These are phyloP conservation scores for Penicillium odoratum DNA, from an alignment of 495 filamentous ascomycete species.

Conservation along the genomic window DNA sequence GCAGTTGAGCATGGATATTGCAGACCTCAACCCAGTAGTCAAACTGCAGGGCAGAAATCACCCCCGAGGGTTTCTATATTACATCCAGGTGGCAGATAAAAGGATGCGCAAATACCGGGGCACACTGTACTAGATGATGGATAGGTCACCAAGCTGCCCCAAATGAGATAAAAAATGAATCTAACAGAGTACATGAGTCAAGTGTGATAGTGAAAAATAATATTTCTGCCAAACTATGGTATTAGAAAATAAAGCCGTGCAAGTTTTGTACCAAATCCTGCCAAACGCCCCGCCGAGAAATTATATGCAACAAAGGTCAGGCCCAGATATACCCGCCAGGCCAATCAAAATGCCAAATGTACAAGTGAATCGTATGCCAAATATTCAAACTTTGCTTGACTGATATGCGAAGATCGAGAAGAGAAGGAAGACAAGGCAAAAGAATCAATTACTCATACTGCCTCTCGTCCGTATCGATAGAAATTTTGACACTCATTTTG, in stretches of 20 bases:
- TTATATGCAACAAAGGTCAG: background rate
- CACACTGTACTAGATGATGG: no score
- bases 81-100: no score
- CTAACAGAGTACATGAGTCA: no score
- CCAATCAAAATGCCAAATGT: constrained; percentile 15
- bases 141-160: no score
- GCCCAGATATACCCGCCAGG: background rate
- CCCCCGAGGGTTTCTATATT: no score
- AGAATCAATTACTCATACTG: constrained; percentile 32
- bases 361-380: constrained; percentile 9
- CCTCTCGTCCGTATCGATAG: constrained; percentile 7
- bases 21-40: no score
- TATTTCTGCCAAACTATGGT: no score
- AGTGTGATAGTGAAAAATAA: no score
- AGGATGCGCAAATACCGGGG: no score
- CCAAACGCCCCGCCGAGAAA: background rate
- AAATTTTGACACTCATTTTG: constrained; percentile 8
- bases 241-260: background rate
- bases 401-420: background rate
- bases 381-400: constrained; percentile 3
- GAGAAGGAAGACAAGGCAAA: background rate
- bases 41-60: no score
- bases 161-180: no score
- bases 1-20: no score
- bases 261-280: background rate